Evolutionary conservation across 163 green algal species (phyloP).

Genomic region (Volvox carteri): DNA sequence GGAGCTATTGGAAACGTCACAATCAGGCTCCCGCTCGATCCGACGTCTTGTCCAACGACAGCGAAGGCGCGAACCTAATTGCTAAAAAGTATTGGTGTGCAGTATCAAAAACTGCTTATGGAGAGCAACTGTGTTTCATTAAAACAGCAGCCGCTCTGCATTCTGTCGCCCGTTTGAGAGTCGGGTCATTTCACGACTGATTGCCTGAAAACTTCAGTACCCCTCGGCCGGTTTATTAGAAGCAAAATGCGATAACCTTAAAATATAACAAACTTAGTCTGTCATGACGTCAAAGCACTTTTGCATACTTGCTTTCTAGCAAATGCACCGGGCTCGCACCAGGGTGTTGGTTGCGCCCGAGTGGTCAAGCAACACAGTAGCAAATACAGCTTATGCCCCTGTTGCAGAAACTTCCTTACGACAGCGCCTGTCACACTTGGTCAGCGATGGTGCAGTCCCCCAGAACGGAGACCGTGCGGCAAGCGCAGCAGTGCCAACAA

Average conservation of each 20-base stretch:
- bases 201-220: constrained; percentile 11
- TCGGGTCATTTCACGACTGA: neutral
- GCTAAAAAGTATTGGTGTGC: neutral
- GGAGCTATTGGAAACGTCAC: neutral
- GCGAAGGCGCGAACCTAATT: neutral
- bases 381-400: neutral
- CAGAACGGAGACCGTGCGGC: constrained; percentile 14
- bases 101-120: too few species aligned
- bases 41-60: neutral
- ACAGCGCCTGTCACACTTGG: constrained; percentile 26
- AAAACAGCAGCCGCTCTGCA: too few species aligned
- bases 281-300: neutral
- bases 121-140: too few species aligned
- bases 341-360: constrained; percentile 38
- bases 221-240: neutral
- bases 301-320: neutral
- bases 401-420: neutral
- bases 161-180: too few species aligned
- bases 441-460: constrained; percentile 24
- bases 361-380: constrained; percentile 9
- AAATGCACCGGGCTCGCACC: constrained; percentile 34
- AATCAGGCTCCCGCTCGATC: neutral
- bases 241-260: neutral
- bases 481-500: neutral
- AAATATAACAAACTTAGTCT: neutral